These are phyloP conservation scores for Termitomyces sp. DNA, from an alignment of 1,284 basidiomycete species.

Conservation along the genomic window DNA sequence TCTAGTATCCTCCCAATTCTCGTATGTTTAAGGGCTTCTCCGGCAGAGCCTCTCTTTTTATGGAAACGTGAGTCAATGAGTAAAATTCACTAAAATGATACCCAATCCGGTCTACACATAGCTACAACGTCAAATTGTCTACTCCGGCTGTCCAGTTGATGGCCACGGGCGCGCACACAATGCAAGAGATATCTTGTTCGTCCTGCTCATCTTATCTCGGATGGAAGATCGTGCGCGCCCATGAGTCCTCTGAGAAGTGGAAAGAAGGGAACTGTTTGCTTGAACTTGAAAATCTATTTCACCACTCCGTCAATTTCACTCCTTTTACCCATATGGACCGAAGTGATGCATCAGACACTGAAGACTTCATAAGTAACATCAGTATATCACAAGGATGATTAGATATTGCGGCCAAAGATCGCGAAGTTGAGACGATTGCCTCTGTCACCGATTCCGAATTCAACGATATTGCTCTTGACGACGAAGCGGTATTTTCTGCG, in stretches of 20 bases:
- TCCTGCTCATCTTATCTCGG: conserved; percentile 49
- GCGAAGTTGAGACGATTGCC: conserved; percentile 31
- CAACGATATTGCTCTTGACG: conserved; percentile 58
- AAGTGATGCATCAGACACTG: conserved; percentile 27
- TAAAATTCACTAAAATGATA: background rate
- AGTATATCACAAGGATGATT: conserved; percentile 1
- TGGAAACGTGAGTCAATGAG: conserved; percentile 38
- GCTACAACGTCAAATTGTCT: conserved; percentile 37
- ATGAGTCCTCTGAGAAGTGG: conserved; percentile 54
- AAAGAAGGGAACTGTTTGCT: conserved; percentile 55
- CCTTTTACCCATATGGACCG: conserved; percentile 14
- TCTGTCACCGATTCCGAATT: conserved; percentile 46
- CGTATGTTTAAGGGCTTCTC: conserved; percentile 43
- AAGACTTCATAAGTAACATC: conserved; percentile 24
- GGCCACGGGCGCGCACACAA: conserved; percentile 58
- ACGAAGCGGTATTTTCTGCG: conserved; percentile 52
- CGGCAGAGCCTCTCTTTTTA: conserved; percentile 46
- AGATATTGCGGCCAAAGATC: conserved; percentile 17
- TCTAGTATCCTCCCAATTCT: conserved; percentile 37
- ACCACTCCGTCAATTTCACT: conserved; percentile 19
- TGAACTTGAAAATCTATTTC: conserved; percentile 42
- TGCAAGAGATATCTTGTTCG: conserved; percentile 48
- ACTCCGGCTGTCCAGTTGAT: conserved; percentile 47
- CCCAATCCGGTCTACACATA: conserved; percentile 16
- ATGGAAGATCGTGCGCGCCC: conserved; percentile 58